A percentile compares a stretch with the other conserved stretches of the same genome.
Conservation (phyloP, 495 filamentous ascomycete genomes). For the Amorphotheca resinae region DNA sequence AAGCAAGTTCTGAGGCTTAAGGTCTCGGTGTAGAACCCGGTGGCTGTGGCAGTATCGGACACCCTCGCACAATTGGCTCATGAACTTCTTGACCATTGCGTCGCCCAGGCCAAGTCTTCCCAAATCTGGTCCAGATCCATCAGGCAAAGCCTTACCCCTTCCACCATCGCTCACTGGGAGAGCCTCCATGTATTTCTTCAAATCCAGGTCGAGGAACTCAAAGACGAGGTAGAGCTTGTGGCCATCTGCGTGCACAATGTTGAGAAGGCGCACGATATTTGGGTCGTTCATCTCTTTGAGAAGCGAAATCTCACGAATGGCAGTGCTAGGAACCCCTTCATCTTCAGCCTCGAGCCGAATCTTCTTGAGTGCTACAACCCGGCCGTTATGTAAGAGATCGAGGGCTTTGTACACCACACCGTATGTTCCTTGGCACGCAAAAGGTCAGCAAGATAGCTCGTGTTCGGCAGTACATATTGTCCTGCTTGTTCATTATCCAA, state of each 20-base stretch:
- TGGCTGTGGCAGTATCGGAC: slow-evolving; percentile 94
- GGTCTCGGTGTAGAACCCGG: slow-evolving; percentile 83
- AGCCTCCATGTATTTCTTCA: slow-evolving; percentile 99
- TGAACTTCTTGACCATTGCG: slow-evolving; percentile 93
- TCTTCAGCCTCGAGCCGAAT: slow-evolving; percentile 96
- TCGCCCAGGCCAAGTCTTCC: slow-evolving; percentile 68
- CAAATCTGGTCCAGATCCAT: slow-evolving; percentile 55
- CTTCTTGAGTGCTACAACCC: slow-evolving; percentile 93
- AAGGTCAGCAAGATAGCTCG: slow-evolving; percentile 3
- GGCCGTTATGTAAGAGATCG: slow-evolving; percentile 61
- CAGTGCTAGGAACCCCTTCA: slow-evolving; percentile 92
- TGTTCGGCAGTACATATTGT: too few relatives aligned
- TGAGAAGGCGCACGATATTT: slow-evolving; percentile 82
- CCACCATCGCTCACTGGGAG: slow-evolving; percentile 84
- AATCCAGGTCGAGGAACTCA: slow-evolving; percentile 84
- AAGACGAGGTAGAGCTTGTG: slow-evolving; percentile 95
- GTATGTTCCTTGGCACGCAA: slow-evolving; percentile 56
- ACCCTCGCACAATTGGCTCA: slow-evolving; percentile 84
- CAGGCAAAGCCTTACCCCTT: slow-evolving; percentile 75
- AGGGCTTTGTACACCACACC: slow-evolving; percentile 89
- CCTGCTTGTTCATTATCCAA: slow-evolving; percentile 3
- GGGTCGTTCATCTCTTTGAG: slow-evolving; percentile 96
- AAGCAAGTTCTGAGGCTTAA: slow-evolving; percentile 96
- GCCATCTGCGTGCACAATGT: slow-evolving; percentile 93
- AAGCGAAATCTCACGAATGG: slow-evolving; percentile 91